Percentiles rank a stretch among this genome's conserved stretches.
phyloP scores from a whole-genome alignment of 345 rosid species.

The Schrenkiella parvula region DNA sequence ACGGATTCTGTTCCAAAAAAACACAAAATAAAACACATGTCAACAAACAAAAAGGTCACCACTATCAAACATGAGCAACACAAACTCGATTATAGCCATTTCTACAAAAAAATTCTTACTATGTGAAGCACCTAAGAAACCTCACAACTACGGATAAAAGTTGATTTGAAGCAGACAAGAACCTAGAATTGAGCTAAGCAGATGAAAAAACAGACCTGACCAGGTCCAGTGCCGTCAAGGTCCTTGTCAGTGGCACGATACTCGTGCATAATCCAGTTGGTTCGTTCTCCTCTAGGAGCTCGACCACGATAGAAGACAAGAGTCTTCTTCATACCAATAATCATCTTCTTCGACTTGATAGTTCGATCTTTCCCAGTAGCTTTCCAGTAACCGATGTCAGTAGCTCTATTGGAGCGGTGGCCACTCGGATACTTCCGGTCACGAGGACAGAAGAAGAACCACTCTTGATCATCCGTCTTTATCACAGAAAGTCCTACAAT shows the following conservation, averaged over 20 bases:
- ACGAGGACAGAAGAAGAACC: conserved; percentile 95
- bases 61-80: not conserved
- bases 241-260: conserved; percentile 71
- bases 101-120: not conserved
- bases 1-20: conserved; percentile 47
- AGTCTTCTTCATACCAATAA: conserved; percentile 95
- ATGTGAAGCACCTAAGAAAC: not conserved
- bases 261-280: conserved; percentile 95
- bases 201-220: conserved; percentile 49
- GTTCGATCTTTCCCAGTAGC: conserved; percentile 94
- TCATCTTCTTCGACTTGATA: conserved; percentile 51
- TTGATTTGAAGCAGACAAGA: not conserved
- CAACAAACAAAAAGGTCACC: not conserved
- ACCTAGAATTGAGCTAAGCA: not conserved
- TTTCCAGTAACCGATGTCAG: conserved; percentile 94
- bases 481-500: conserved; percentile 65
- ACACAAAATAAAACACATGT: not conserved
- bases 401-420: conserved; percentile 91
- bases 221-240: conserved; percentile 74
- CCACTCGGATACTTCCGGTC: conserved; percentile 95
- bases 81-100: not conserved
- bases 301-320: conserved; percentile 85
- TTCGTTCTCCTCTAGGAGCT: conserved; percentile 89
- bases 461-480: conserved; percentile 81
- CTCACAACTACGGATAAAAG: not conserved